These are phyloP conservation scores for Euphorbia peplus DNA, from an alignment of 345 rosid genomes.

Conservation along the genomic window DNA sequence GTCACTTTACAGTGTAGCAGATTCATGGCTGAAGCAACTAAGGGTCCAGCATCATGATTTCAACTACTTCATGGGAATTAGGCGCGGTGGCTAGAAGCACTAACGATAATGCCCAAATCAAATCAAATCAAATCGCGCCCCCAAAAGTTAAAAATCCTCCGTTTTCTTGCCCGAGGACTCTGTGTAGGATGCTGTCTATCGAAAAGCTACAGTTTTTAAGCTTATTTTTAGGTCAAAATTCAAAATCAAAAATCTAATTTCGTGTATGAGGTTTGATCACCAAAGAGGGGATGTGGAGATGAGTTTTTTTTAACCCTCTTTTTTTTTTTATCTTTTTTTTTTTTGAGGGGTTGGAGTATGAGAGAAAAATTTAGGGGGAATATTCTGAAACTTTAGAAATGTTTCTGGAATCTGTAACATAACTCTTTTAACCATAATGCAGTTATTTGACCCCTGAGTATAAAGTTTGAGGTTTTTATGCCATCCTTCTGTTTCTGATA, in stretches of 20 bases:
- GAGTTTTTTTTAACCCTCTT: slow-evolving; percentile 2
- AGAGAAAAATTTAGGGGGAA: slow-evolving; percentile 7
- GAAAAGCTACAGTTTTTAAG: background rate
- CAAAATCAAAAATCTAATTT: background rate
- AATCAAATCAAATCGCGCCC: background rate
- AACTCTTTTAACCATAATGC: slow-evolving; percentile 14
- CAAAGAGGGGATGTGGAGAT: slow-evolving; percentile 13
- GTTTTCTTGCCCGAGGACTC: slow-evolving; percentile 12
- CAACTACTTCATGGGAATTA: slow-evolving; percentile 72
- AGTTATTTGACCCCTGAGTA: background rate
- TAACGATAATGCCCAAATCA: background rate
- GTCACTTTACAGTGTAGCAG: slow-evolving; percentile 88
- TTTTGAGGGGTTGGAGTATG: slow-evolving; percentile 14
- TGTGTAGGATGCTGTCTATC: too few relatives aligned
- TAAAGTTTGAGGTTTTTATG: too few relatives aligned
- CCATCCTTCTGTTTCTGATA: too few relatives aligned
- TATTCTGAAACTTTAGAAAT: slow-evolving; percentile 1
- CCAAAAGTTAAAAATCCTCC: slow-evolving; percentile 14
- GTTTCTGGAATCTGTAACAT: slow-evolving; percentile 16
- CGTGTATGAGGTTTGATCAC: slow-evolving; percentile 12
- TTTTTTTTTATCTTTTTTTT: slow-evolving; percentile 15
- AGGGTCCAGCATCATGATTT: slow-evolving; percentile 97
- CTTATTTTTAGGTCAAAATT: background rate
- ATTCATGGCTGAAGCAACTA: slow-evolving; percentile 97
- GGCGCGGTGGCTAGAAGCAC: slow-evolving; percentile 58